phyloP scores from a whole-genome alignment of 306 rosid genomes.

The Adenanthera pavonina region DNA sequence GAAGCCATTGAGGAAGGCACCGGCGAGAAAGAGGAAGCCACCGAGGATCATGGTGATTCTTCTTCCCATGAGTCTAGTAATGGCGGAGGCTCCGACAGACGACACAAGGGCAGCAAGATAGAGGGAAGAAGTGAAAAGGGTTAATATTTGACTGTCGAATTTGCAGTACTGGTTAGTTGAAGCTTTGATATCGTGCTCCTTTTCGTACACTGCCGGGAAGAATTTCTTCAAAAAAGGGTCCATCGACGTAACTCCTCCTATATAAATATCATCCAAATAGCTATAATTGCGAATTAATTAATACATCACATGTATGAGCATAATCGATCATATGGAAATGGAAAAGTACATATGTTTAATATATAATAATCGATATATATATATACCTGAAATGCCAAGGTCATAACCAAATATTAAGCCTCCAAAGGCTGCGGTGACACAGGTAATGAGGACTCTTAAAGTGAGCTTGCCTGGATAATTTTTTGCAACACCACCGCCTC shows the following conservation, averaged over 20 bases:
- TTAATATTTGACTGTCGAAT: neutral
- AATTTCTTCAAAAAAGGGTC: neutral
- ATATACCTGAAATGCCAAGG: neutral
- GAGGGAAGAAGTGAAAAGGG: neutral
- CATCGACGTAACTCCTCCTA: neutral
- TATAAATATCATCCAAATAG: neutral
- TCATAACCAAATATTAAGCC: neutral
- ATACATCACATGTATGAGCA: no score
- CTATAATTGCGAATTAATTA: no score
- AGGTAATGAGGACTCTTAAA: neutral
- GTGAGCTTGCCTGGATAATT: neutral
- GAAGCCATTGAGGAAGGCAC: neutral
- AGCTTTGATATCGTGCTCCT: neutral
- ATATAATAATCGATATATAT: no score
- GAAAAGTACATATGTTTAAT: no score
- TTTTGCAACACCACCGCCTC: neutral
- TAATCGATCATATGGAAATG: no score
- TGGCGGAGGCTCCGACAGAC: neutral
- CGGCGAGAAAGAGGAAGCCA: neutral
- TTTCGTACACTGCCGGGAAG: neutral
- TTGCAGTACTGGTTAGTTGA: neutral
- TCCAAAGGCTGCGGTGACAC: neutral
- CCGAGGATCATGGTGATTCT: neutral
- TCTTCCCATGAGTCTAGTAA: neutral
- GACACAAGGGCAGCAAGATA: neutral